These are phyloP conservation scores for Trifolium repens DNA, from an alignment of 306 rosid genomes.

Conservation along the genomic window DNA sequence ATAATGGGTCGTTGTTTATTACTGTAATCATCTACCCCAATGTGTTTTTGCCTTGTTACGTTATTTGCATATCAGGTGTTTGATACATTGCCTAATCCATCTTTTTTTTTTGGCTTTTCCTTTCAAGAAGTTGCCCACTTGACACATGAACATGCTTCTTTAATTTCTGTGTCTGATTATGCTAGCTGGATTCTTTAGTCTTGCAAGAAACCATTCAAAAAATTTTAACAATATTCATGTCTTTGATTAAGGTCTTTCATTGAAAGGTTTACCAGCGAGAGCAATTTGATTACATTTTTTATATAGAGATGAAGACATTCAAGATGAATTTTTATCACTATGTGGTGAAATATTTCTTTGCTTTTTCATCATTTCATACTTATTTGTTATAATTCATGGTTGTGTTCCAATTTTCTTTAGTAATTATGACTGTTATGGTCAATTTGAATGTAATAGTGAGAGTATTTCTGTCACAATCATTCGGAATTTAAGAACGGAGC, in stretches of 20 bases:
- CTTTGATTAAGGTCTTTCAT: too few species aligned
- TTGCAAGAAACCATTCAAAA: not conserved
- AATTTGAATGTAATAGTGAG: not conserved
- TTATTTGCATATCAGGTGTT: conserved; percentile 46
- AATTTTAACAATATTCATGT: not conserved
- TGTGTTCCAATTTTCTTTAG: not conserved
- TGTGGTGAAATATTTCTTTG: not conserved
- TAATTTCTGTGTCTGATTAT: not conserved
- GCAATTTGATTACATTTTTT: not conserved
- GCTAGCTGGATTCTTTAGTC: not conserved
- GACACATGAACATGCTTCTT: not conserved
- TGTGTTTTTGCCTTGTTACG: not conserved
- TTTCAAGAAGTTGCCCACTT: conserved; percentile 5
- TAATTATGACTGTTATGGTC: not conserved
- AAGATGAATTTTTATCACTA: not conserved
- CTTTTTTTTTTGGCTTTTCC: not conserved
- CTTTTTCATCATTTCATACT: not conserved
- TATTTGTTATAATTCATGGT: not conserved
- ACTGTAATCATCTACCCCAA: too few species aligned
- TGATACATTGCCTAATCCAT: conserved; percentile 45
- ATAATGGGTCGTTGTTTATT: conserved; percentile 19
- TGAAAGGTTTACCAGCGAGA: too few species aligned
- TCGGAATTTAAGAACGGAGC: conserved; percentile 33
- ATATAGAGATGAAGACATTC: not conserved
- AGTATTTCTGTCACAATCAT: not conserved